Percentiles rank a stretch among this genome's conserved stretches.
phyloP scores from a whole-genome alignment of 2,329 filamentous ascomycete species.

The Aspergillus aculeatus region DNA sequence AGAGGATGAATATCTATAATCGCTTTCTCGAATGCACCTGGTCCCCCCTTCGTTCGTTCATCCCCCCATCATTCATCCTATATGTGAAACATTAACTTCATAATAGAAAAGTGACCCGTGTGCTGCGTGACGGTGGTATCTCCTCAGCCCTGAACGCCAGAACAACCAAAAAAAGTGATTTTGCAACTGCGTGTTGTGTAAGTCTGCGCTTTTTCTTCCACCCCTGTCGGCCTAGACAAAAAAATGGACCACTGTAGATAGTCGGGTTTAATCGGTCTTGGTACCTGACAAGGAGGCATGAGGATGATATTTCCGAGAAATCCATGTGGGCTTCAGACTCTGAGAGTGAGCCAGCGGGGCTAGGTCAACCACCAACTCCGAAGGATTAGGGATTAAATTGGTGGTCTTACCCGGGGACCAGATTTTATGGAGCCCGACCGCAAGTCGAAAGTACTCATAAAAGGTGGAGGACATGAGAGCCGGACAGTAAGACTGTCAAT shows the following conservation, averaged over 20 bases:
- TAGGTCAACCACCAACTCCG: background rate
- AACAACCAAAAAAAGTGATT: background rate
- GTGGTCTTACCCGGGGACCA: background rate
- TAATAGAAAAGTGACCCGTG: background rate
- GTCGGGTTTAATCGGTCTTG: background rate
- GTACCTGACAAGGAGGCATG: background rate
- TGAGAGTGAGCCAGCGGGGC: background rate
- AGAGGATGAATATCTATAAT: background rate
- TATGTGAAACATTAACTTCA: background rate
- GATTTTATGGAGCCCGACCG: background rate
- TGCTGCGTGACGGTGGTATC: background rate
- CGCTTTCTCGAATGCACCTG: background rate
- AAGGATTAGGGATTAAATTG: too few species aligned
- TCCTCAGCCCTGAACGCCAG: background rate
- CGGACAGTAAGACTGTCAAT: constrained; percentile 11
- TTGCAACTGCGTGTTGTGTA: background rate
- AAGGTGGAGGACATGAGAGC: background rate
- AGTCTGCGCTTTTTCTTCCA: background rate
- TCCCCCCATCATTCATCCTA: background rate
- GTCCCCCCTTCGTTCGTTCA: background rate
- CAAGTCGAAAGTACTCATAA: background rate
- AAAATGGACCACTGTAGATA: background rate
- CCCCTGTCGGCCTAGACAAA: background rate
- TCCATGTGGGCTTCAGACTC: background rate
- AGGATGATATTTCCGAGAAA: background rate